Percentiles rank a stretch among this genome's conserved stretches.
These are phyloP conservation scores for Reutealis trisperma DNA, from an alignment of 345 rosid species.

Conservation along the genomic window DNA sequence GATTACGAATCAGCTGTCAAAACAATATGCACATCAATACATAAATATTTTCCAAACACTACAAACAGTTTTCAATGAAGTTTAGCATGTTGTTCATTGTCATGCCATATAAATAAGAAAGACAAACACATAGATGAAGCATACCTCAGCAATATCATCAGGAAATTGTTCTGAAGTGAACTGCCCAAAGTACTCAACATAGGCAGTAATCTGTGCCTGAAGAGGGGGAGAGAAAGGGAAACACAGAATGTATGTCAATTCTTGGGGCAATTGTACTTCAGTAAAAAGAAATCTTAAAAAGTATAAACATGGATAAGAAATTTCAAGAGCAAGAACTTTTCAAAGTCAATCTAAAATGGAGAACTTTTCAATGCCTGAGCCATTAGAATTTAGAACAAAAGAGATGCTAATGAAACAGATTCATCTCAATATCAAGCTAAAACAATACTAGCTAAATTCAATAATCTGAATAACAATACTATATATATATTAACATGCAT, in stretches of 20 bases:
- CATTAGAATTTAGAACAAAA: background rate
- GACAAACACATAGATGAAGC: constrained; percentile 4
- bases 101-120: constrained; percentile 6
- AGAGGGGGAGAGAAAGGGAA: background rate
- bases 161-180: constrained; percentile 92
- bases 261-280: constrained; percentile 1
- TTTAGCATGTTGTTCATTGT: background rate
- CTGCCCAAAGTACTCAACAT: constrained; percentile 90
- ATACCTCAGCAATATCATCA: constrained; percentile 93
- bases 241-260: constrained; percentile 7
- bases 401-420: background rate
- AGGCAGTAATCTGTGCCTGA: constrained; percentile 89
- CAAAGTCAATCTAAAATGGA: constrained; percentile 2
- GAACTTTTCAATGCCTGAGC: background rate
- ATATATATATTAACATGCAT: background rate
- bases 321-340: background rate
- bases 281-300: background rate
- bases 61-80: background rate
- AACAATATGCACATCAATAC: constrained; percentile 23
- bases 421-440: background rate
- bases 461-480: background rate
- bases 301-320: constrained; percentile 6
- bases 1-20: constrained; percentile 76
- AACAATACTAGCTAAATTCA: background rate
- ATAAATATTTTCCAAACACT: constrained; percentile 13